Conservation (phyloP, 2,329 filamentous ascomycete species). For the Fusarium equiseti region DNA sequence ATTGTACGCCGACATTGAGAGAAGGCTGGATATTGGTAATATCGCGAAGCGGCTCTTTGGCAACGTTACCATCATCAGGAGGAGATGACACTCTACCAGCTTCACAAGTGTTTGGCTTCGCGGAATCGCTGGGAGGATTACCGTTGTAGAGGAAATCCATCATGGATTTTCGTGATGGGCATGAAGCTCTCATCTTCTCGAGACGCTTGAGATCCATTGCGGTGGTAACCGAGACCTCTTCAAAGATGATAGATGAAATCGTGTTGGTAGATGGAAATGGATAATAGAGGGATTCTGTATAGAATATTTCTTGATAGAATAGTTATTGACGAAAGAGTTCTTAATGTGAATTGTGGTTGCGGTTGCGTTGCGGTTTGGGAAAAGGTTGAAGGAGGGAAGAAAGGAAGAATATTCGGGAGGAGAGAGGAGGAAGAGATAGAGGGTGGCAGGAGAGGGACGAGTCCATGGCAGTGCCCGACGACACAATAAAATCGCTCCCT, state of each 20-base stretch:
- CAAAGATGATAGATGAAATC: background rate
- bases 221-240: background rate
- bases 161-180: constrained; percentile 5
- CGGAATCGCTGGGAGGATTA: background rate
- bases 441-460: background rate
- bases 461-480: background rate
- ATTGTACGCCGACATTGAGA: background rate
- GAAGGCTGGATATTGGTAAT: background rate
- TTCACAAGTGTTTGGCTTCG: background rate
- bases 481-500: background rate
- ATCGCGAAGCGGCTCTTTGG: background rate
- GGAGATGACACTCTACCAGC: background rate
- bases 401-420: background rate
- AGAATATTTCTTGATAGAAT: background rate
- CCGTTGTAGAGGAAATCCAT: constrained; percentile 11
- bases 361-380: background rate
- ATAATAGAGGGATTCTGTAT: background rate
- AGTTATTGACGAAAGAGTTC: too few relatives aligned
- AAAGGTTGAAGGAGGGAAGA: background rate
- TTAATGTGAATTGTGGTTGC: background rate
- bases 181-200: background rate
- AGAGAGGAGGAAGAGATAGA: background rate
- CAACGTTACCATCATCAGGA: background rate
- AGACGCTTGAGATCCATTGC: constrained; percentile 13
- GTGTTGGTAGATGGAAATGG: background rate